These are phyloP conservation scores for Lasiodiplodia citricola DNA, from an alignment of 2,329 filamentous ascomycete species.

Conservation along the genomic window DNA sequence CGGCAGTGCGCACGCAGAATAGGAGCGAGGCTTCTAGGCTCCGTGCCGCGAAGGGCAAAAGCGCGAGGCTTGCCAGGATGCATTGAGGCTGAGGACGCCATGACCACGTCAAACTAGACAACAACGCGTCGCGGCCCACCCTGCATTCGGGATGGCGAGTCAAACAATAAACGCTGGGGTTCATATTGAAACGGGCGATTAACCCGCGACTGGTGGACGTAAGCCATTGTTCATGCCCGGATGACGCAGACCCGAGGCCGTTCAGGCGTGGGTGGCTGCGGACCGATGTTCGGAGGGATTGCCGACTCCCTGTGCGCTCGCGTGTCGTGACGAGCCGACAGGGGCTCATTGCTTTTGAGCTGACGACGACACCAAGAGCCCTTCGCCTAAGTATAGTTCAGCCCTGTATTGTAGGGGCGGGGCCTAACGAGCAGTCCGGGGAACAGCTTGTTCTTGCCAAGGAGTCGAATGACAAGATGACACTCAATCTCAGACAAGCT, in stretches of 20 bases:
- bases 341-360: neutral
- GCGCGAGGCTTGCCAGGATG: neutral
- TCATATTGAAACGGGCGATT: constrained; percentile 9
- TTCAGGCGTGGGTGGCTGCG: neutral
- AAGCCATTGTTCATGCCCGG: neutral
- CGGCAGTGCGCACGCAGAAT: neutral
- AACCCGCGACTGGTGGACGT: neutral
- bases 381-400: constrained; percentile 8
- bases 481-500: constrained; percentile 10
- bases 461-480: neutral
- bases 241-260: constrained; percentile 7
- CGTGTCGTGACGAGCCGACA: neutral
- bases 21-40: neutral
- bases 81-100: constrained; percentile 1
- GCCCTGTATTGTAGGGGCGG: neutral
- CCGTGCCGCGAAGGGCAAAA: neutral
- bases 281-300: neutral
- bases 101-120: neutral
- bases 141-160: neutral
- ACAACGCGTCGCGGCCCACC: neutral
- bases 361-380: constrained; percentile 1
- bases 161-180: neutral
- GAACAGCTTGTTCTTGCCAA: constrained; percentile 3
- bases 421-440: neutral
- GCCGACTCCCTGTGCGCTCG: neutral